phyloP scores from a whole-genome alignment of 2,329 filamentous ascomycete species.

The Dactylonectria estremocensis region DNA sequence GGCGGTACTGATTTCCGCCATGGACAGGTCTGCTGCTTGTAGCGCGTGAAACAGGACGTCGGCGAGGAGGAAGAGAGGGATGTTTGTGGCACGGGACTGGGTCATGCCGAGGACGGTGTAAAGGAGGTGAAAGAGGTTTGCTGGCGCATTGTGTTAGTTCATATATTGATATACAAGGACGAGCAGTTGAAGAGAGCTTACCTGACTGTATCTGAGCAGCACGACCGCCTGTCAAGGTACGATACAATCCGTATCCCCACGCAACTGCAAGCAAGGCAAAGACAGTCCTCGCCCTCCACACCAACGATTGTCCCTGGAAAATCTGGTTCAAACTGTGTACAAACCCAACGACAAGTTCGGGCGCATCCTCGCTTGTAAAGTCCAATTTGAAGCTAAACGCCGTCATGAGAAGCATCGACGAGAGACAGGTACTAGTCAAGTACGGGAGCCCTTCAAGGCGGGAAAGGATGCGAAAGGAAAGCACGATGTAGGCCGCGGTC shows the following conservation, averaged over 20 bases:
- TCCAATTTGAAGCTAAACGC: slow-evolving; percentile 90
- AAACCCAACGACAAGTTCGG: slow-evolving; percentile 78
- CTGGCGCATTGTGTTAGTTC: slow-evolving; percentile 41
- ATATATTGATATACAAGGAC: neutral
- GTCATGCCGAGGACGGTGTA: slow-evolving; percentile 86
- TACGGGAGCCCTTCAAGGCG: slow-evolving; percentile 60
- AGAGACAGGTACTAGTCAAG: slow-evolving; percentile 57
- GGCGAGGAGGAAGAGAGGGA: slow-evolving; percentile 87
- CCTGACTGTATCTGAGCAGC: slow-evolving; percentile 48
- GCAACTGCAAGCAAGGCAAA: slow-evolving; percentile 64
- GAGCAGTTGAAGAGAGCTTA: slow-evolving; percentile 33
- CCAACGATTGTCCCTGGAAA: slow-evolving; percentile 61
- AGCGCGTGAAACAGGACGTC: slow-evolving; percentile 70
- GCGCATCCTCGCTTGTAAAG: slow-evolving; percentile 90
- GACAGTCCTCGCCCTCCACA: slow-evolving; percentile 65
- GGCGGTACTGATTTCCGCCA: slow-evolving; percentile 76
- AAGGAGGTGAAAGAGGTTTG: slow-evolving; percentile 75
- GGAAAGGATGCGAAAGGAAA: slow-evolving; percentile 63
- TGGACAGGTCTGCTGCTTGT: slow-evolving; percentile 62
- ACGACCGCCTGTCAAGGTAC: slow-evolving; percentile 51
- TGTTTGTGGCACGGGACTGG: slow-evolving; percentile 87
- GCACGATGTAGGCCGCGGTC: slow-evolving; percentile 76
- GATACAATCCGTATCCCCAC: slow-evolving; percentile 57
- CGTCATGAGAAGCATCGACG: slow-evolving; percentile 61
- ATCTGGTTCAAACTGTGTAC: slow-evolving; percentile 58